Evolutionary conservation across 352 stramenopile species (phyloP), one percentile per base, ranked within the genome.

Genomic region (Phytophthora colocasiae): DNA sequence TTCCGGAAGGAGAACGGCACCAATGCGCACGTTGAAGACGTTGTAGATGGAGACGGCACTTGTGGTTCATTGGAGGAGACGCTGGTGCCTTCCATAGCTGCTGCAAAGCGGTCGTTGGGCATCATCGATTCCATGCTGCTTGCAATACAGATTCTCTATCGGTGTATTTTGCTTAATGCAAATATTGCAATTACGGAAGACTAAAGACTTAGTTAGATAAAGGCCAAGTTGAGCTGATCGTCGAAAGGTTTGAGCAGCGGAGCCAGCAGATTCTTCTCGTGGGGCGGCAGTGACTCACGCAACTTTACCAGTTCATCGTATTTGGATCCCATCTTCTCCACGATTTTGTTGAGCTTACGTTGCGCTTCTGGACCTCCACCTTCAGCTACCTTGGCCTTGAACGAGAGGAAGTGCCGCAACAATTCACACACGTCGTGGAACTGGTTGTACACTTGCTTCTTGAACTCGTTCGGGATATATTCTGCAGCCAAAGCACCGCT

Each of bases 291-390:
- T 6, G 85, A 83, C 52, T 93, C 83, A 15, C 88, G 84, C 63
- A 95, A 86, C 68, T 89, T 92, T n/a, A 83, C 71, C 6, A 96
- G 60, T 53, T 96, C 83, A 65, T 95, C 88, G 66, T 94, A 96
- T 68, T 96, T 96, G 61, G 81, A 87, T 38, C 86, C 81, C 79
- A 96, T 96, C 61, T 91, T 91, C 47, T 90, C 88, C n/a, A 90
- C 77, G 47, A 96, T 96, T 47, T 81, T 80, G 59, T 92, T 89
- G 51, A 96, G 80, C 56, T 96, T 96, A 52, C 71, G 75, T 58
- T 89, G 75, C 14, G 83, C 83, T 45, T 95, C 82, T 1, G 70
- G 63, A 29, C 70, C 74, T 14, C 74, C 70, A 53, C 81, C 78
- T 63, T 80, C 75, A 38, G 87, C 79, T 10, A 88, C 73, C 41